These are phyloP conservation scores for Prunus fruticosa DNA, from an alignment of 306 rosid species.

Conservation along the genomic window DNA sequence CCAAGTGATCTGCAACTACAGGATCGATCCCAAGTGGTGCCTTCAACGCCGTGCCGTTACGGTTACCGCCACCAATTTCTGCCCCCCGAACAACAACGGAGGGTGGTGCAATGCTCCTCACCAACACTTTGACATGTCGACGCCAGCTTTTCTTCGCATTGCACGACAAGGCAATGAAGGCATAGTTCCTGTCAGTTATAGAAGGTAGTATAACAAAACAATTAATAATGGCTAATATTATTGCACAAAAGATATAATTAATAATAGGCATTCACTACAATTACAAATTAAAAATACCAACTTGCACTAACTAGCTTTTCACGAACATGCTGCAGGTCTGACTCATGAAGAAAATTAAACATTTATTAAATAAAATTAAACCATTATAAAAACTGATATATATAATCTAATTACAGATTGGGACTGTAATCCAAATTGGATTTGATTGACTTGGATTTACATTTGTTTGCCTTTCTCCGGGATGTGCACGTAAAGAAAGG, in stretches of 20 bases:
- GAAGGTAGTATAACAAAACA: constrained; percentile 35
- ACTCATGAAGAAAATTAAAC: no score
- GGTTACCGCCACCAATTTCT: constrained; percentile 70
- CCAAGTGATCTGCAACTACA: constrained; percentile 62
- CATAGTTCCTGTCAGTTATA: constrained; percentile 69
- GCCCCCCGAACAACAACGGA: constrained; percentile 81
- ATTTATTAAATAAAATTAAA: no score
- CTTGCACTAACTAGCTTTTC: background rate
- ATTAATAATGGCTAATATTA: background rate
- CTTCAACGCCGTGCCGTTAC: constrained; percentile 41
- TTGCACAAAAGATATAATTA: background rate
- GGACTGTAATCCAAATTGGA: no score
- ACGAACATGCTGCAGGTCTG: background rate
- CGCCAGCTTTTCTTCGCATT: constrained; percentile 64
- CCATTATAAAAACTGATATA: no score
- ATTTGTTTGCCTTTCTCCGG: no score
- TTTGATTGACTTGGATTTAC: no score
- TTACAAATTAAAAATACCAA: background rate
- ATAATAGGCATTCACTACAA: background rate
- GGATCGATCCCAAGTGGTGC: constrained; percentile 72
- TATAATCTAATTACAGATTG: no score
- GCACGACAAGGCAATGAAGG: constrained; percentile 86
- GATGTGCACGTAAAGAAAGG: no score
- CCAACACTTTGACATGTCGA: constrained; percentile 84
- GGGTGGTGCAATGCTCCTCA: constrained; percentile 89